Base-by-base conservation (phyloP, 257 asterid species). In the Ocimum tenuiflorum region DNA sequence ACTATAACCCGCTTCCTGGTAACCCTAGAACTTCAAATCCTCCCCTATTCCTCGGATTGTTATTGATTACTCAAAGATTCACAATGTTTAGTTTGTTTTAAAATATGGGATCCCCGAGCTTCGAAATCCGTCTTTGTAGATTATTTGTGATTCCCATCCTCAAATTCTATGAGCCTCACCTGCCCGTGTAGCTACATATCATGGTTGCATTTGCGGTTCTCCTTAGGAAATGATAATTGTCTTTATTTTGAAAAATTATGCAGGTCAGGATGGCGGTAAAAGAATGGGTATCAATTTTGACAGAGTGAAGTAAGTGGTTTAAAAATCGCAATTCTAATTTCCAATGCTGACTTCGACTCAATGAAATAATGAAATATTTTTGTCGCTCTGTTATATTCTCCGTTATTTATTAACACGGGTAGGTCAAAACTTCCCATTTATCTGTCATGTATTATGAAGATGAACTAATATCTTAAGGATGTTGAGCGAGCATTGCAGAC, bases 1-100 rank as follows among this genome's bases (percentile, higher is more conserved):
- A 94, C 82, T 94, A 88, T 83, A 88, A 94, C 38, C 97, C 99
- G 36, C 81, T 94, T 3, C 97, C 99, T 15, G 96, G 99, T 94
- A 75, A 69, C 15, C 23, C 38, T 31, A 8, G 20, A 58, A 47
- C 15, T 7, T 24, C 52, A 48, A 13, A 39, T 39, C 41, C 9
- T n/a, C 0, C 31, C 35, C 64, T 51, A 23, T 38, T 61, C 52
- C 12, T 60, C 45, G 17, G 48, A 55, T 61, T 7, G 19, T 63
- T 50, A 9, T 29, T 15, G 14, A 38, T 47, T 74, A 14, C 35
- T 8, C 13, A 35, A 27, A 38, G 2, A 27, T 27, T 6, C 31
- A n/a, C 48, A 18, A 48, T 60, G 33, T 20, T 59, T 54, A 31
- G 23, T 27, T 3, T 43, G 58, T 17, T 29, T 3, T 69, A 51